Base-by-base conservation (phyloP, 345 rosid species). In the Hevea brasiliensis region DNA sequence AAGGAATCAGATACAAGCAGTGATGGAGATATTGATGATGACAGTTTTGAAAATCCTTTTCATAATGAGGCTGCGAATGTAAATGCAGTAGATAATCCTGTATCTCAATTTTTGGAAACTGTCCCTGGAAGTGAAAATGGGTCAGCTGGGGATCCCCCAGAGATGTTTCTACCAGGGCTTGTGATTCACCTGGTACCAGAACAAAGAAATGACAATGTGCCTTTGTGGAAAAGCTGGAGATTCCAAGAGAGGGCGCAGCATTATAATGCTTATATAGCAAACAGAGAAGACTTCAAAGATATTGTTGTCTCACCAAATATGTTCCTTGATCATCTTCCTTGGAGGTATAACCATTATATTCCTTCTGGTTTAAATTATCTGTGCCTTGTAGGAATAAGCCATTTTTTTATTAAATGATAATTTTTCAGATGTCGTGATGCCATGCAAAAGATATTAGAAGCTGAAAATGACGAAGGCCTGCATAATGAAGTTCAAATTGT, bases 281-380 rank as follows among this genome's bases (percentile, higher is more conserved):
- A 92, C 67, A 84, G 88, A 82, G 89, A 89, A 76, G 72, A 77
- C 77, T 89, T 94, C 63, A 89, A 79, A 68, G 97, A 92, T 68
- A 84, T 94, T 3, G 83, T 87, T 32, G 97, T 94, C 23, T 90
- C 96, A 61, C 92, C 87, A 71, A 83, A 86, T 51, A 94, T 94
- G 99, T 94, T 94, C 78, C 85, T 92, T 74, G 98, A 92, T 77
- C 98, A 94, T 85, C 89, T 92, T 26, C 98, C 98, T 24, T 92
- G 98, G 97, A 94, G 97, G 97, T 90, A 85, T 53, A 50, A n/a
- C 13, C 62, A 15, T 29, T 45, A 26, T 45, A 13, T 27, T 21
- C 61, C 61, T 65, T 60, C 53, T 50, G 9, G 27, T 2, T 27
- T 77, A 61, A 6, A 18, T 23, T 65, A 13, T 58, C 35, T 42